Evolutionary conservation across 192 early-diverging fungal genomes (phyloP), one percentile per base, ranked within the genome.

Genomic region (Backusella luteola): DNA sequence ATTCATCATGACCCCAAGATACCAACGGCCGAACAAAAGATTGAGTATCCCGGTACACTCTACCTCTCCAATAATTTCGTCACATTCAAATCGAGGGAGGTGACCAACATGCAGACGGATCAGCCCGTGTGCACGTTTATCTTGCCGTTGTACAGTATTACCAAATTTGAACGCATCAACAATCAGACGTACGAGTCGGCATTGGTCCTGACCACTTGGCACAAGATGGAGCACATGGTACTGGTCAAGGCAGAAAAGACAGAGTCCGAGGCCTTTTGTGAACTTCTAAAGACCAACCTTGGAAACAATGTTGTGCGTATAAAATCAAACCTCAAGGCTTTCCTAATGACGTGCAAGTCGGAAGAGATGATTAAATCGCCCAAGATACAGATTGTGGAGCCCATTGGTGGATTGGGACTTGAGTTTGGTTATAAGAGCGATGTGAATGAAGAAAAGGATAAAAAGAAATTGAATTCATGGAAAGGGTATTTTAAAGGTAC

Each of bases 31-130:
- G 14, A 29, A 6, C 32, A 74, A 0, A 29, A 8, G 8, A 63
- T 36, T 0, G 46, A 75, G 87, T 90, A 71, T 66, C 41, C 79
- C 29, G 98, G 98, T 52, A 85, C 85, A 68, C 78, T 98, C 26
- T 96, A 92, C 73, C 84, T 99, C 44, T 99, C 97, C 15, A 90
- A 93, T 68, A 89, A 93, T 4, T 99, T 94, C 76, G 80, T 99
- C 11, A 91, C 92, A 70, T 99, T 94, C 80, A 80, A 87, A 34
- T 94, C 94, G 34, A 79, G 70, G 1, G 89, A 91, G 34, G 83
- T 87, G 83, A 90, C 41, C 21, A 90, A 41, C 29, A 34, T 73
- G 14, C 76, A 75, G n/a, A 63, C 72, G 4, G 67, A 77, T 41
- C 73, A 70, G 14, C 41, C 76, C 26, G 90, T 93, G 29, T 93